Evolutionary conservation across 345 rosid genomes (phyloP).

Genomic region (Hibiscus mutabilis): DNA sequence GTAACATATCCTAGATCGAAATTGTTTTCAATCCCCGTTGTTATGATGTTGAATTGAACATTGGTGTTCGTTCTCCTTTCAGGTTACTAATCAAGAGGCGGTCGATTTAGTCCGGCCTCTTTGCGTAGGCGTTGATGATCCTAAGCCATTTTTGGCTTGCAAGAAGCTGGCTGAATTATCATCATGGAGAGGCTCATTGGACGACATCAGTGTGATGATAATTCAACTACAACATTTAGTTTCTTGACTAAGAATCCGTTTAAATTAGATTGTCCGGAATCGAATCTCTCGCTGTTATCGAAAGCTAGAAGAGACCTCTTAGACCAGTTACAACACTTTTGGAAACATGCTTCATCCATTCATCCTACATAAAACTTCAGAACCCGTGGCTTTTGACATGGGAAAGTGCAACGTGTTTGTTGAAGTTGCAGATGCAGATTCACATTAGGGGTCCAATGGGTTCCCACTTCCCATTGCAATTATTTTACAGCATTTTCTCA

Average conservation of each 20-base stretch:
- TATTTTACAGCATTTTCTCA: too few species aligned
- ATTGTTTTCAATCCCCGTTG: background rate
- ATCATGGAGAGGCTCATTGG: slow-evolving; percentile 59
- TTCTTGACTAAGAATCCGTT: background rate
- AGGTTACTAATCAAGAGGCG: slow-evolving; percentile 92
- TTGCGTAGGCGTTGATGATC: slow-evolving; percentile 31
- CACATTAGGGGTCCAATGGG: background rate
- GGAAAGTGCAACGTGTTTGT: background rate
- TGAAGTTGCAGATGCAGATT: background rate
- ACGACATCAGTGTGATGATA: slow-evolving; percentile 74
- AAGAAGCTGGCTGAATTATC: slow-evolving; percentile 74
- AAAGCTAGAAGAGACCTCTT: background rate
- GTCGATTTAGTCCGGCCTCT: slow-evolving; percentile 60
- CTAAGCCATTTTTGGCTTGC: slow-evolving; percentile 51
- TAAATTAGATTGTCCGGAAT: background rate
- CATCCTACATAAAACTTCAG: background rate
- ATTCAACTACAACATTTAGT: slow-evolving; percentile 23
- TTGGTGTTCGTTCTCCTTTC: background rate
- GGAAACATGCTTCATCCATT: background rate
- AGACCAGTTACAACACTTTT: background rate
- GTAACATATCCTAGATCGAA: slow-evolving; percentile 21
- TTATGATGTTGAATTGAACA: background rate
- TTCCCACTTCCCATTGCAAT: too few species aligned
- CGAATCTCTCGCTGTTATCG: background rate
- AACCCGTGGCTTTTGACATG: background rate